Evolutionary conservation across 306 rosid genomes (phyloP).

Genomic region (Citrullus amarus): DNA sequence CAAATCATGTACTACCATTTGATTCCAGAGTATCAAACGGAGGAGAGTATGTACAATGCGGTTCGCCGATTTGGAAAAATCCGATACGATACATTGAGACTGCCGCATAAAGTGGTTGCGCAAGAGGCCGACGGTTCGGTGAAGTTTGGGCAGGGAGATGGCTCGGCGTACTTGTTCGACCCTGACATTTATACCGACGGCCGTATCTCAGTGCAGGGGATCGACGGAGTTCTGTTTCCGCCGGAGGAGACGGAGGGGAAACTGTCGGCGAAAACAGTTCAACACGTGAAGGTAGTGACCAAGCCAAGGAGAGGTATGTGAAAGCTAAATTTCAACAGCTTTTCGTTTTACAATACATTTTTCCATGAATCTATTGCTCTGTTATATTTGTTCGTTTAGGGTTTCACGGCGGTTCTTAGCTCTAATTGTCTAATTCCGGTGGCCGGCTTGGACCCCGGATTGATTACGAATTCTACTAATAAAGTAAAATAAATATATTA

Average conservation of each 20-base stretch:
- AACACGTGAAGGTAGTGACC: constrained; percentile 41
- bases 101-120: constrained; percentile 62
- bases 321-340: neutral
- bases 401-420: neutral
- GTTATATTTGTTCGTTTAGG: neutral
- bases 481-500: neutral
- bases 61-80: constrained; percentile 70
- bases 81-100: constrained; percentile 47
- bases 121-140: constrained; percentile 80
- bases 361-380: neutral
- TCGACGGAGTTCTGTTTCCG: constrained; percentile 65
- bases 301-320: constrained; percentile 68
- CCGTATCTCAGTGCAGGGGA: constrained; percentile 75
- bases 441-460: neutral
- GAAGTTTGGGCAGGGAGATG: constrained; percentile 57
- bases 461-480: neutral
- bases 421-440: neutral
- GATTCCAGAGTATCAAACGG: constrained; percentile 75
- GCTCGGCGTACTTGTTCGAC: constrained; percentile 64
- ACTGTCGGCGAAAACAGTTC: constrained; percentile 22
- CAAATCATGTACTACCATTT: constrained; percentile 73
- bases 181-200: constrained; percentile 77
- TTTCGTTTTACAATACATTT: neutral
- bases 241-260: constrained; percentile 23
- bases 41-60: constrained; percentile 80